Evolutionary conservation across 352 stramenopile species (phyloP), one percentile per base, ranked within the genome.

Genomic region (Phytophthora lateralis): DNA sequence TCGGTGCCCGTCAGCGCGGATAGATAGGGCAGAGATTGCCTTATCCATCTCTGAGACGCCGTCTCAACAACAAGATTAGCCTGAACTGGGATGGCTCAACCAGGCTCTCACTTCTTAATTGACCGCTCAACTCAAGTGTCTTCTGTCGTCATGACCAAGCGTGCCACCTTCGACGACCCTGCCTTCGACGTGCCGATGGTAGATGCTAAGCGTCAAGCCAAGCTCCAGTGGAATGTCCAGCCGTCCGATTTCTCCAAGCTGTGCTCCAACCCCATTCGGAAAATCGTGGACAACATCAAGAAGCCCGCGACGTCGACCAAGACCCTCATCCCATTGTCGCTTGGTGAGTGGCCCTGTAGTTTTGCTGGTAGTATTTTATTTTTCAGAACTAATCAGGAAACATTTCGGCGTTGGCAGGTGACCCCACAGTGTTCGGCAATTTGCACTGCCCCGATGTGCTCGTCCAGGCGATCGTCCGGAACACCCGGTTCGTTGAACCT

Each of bases 201-300:
- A n/a, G 49, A 67, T 5, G 34, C 64, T 27, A 58, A 75, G 39
- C 72, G 56, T 24, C 66, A 82, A 55, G 48, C 67, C 45, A 88
- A 83, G 39, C 69, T 74, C 15, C 65, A 84, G 34, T 91, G 82
- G 82, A 82, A 85, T 43, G 77, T 91, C 38, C 71, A 76, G 58
- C 68, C 82, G 50, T 91, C 82, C 51, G 76, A 88, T 41, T 85
- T 91, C 39, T 86, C 82, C n/a, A 76, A 75, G 52, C 66, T 80
- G 21, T 88, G 73, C 49, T 57, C 77, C 20, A 99, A 99, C 77
- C 95, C 93, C 9, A 98, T 99, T 62, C 85, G 95, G 34, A 93
- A 95, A 43, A 97, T 98, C 62, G 91, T 99, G 15, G 94, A 98
- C 80, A 92, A 90, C 62, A 96, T 99, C 73, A 91, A 98, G 74